A percentile compares a stretch with the other conserved stretches of the same genome.
phyloP scores from a whole-genome alignment of 2,329 filamentous ascomycete species.

The Stachybotrys chartarum region DNA sequence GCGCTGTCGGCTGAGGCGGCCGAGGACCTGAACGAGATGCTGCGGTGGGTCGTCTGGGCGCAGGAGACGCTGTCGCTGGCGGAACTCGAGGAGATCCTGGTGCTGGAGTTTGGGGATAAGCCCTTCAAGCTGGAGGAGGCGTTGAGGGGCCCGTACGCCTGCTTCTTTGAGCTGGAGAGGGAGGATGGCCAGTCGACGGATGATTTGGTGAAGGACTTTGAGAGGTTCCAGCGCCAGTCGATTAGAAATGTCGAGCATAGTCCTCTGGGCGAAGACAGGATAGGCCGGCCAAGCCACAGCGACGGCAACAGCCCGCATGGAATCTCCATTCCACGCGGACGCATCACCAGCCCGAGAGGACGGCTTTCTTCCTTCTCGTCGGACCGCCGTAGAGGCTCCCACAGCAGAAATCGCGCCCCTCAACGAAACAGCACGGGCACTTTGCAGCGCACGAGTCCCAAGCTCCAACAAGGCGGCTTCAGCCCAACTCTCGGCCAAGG shows the following conservation, averaged over 20 bases:
- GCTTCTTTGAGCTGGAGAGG: conserved; percentile 37
- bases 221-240: conserved; percentile 17
- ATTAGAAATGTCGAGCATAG: neutral
- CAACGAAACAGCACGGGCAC: neutral
- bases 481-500: neutral
- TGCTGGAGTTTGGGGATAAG: conserved; percentile 32
- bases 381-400: neutral
- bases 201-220: conserved; percentile 30
- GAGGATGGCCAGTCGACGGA: conserved; percentile 36
- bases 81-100: conserved; percentile 34
- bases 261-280: neutral
- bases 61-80: conserved; percentile 34
- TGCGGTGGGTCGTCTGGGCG: conserved; percentile 38
- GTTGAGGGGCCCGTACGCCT: conserved; percentile 35
- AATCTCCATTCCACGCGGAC: neutral
- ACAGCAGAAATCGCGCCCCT: neutral
- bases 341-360: neutral
- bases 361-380: neutral
- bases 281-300: neutral
- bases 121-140: conserved; percentile 33
- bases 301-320: neutral
- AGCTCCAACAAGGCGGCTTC: neutral
- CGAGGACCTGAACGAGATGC: conserved; percentile 37
- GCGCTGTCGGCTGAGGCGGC: conserved; percentile 30
- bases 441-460: neutral